A percentile compares a stretch with the other conserved stretches of the same genome.
phyloP scores from a whole-genome alignment of 164 flowering plant species.

The Litsea cubeba region DNA sequence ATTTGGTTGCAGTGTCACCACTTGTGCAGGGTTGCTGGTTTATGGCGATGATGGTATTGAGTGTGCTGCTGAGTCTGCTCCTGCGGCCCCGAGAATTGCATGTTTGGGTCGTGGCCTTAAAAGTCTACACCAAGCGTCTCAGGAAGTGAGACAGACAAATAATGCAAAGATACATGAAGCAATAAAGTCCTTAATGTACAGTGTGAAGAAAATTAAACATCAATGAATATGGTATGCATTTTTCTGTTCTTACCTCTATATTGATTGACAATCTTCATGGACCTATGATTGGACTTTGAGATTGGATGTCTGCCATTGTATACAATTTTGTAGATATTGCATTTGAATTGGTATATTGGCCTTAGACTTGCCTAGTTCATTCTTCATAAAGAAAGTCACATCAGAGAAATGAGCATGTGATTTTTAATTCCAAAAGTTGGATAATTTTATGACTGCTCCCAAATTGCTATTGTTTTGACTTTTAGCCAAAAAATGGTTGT shows the following conservation, averaged over 20 bases:
- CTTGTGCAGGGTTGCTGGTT: slow-evolving; percentile 62
- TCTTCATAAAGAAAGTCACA: too few species aligned
- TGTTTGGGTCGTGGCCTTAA: slow-evolving; percentile 82
- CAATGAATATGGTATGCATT: slow-evolving; percentile 17
- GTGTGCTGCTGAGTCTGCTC: slow-evolving; percentile 76
- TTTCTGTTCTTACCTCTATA: not conserved
- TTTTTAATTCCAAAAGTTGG: too few species aligned
- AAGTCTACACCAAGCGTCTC: slow-evolving; percentile 61
- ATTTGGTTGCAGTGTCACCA: slow-evolving; percentile 80
- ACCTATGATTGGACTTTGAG: not conserved
- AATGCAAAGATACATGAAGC: slow-evolving; percentile 52
- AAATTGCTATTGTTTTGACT: not conserved
- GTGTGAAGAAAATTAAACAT: slow-evolving; percentile 38
- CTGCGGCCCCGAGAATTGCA: slow-evolving; percentile 76
- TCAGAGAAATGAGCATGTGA: not conserved
- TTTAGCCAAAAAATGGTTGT: too few species aligned
- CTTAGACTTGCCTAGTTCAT: too few species aligned
- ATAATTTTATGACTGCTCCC: not conserved
- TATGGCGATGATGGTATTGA: slow-evolving; percentile 95
- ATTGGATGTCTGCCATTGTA: not conserved
- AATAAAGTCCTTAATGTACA: slow-evolving; percentile 57
- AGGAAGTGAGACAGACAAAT: slow-evolving; percentile 35
- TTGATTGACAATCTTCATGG: not conserved
- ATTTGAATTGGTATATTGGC: not conserved
- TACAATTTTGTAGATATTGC: not conserved